Evolutionary conservation across 345 rosid species (phyloP).

Genomic region (Ceriops zippeliana): DNA sequence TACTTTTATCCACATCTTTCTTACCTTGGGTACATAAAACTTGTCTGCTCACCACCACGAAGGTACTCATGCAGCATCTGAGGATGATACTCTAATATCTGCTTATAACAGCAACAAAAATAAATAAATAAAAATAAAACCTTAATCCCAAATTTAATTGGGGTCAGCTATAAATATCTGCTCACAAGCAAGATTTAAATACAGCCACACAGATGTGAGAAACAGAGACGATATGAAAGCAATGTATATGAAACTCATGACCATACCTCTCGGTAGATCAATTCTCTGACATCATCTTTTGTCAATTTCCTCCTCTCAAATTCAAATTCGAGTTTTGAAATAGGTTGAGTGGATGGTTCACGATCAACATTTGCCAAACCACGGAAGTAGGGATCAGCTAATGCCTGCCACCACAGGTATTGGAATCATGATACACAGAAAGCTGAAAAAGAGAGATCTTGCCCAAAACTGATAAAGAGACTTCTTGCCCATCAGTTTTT

Average conservation of each 20-base stretch:
- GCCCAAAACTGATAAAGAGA: neutral
- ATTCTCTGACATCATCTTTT: constrained; percentile 94
- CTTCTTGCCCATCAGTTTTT: neutral
- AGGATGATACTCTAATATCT: constrained; percentile 97
- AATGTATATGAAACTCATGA: constrained; percentile 13
- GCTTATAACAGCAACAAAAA: constrained; percentile 18
- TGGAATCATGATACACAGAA: constrained; percentile 1
- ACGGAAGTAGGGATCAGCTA: constrained; percentile 83
- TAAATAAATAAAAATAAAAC: too few species aligned
- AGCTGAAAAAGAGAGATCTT: neutral
- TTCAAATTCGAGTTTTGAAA: constrained; percentile 95
- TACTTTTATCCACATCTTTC: neutral
- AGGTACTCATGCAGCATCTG: constrained; percentile 94
- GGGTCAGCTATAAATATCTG: too few species aligned
- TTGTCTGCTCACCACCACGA: constrained; percentile 89
- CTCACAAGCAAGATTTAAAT: constrained; percentile 12
- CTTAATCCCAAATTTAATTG: too few species aligned
- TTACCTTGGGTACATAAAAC: constrained; percentile 97
- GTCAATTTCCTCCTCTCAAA: constrained; percentile 92
- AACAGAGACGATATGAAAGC: constrained; percentile 5
- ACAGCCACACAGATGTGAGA: constrained; percentile 3
- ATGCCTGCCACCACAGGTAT: constrained; percentile 51
- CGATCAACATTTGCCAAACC: constrained; percentile 86
- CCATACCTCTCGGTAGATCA: constrained; percentile 92
- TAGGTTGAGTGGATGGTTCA: constrained; percentile 85